phyloP scores from a whole-genome alignment of 768 basidiomycete genomes.

The Tephrocybe sp. region DNA sequence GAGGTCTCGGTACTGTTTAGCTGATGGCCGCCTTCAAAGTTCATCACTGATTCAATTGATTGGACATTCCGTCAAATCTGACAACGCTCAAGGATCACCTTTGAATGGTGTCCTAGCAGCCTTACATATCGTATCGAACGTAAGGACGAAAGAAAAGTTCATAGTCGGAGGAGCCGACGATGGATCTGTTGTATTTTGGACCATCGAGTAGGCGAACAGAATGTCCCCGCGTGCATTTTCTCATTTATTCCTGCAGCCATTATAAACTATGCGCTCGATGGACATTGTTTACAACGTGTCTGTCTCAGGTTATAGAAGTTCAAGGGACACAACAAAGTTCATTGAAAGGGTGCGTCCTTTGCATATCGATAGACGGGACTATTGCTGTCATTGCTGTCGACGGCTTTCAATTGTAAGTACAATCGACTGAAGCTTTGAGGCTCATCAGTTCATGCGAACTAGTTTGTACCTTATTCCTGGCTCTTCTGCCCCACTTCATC shows the following conservation, averaged over 20 bases:
- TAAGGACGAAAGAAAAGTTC: conserved; percentile 57
- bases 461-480: conserved; percentile 86
- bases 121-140: conserved; percentile 57
- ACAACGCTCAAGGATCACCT: conserved; percentile 42
- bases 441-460: not conserved
- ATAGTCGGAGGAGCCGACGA: conserved; percentile 78
- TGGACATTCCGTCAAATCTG: conserved; percentile 23
- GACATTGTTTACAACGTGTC: conserved; percentile 69
- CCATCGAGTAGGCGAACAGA: conserved; percentile 47
- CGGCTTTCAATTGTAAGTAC: not conserved
- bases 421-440: not conserved
- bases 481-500: conserved; percentile 61
- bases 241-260: conserved; percentile 38
- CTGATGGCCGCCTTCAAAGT: conserved; percentile 52
- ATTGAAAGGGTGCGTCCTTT: conserved; percentile 68
- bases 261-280: conserved; percentile 69
- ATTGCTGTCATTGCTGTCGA: conserved; percentile 50
- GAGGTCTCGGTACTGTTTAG: too few relatives aligned
- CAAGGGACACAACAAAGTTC: conserved; percentile 51
- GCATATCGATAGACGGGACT: conserved; percentile 77
- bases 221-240: not conserved
- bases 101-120: conserved; percentile 48
- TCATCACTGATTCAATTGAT: conserved; percentile 44
- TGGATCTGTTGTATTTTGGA: conserved; percentile 78
- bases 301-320: conserved; percentile 59